Conservation (phyloP, 2,329 filamentous ascomycete genomes). For the Xylaria sp. region DNA sequence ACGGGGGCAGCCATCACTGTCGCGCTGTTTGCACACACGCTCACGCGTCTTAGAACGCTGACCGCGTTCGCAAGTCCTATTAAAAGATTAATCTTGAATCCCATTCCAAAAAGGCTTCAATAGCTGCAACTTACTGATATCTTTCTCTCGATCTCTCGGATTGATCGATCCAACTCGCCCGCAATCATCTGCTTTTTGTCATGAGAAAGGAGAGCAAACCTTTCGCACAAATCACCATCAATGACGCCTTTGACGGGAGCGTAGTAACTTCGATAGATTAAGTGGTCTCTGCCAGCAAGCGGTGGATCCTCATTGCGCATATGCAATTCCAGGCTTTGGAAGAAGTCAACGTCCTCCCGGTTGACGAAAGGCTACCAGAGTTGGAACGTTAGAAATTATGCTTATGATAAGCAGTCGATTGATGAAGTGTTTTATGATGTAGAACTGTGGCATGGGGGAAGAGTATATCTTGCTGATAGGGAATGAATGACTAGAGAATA, state of each 20-base stretch:
- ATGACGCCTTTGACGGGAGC: conserved; percentile 96
- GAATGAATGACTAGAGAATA: not conserved
- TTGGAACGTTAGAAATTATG: not conserved
- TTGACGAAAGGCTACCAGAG: conserved; percentile 76
- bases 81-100: conserved; percentile 41
- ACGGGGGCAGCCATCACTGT: conserved; percentile 6
- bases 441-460: not conserved
- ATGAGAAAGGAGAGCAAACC: conserved; percentile 82
- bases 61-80: conserved; percentile 68
- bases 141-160: conserved; percentile 95
- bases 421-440: not conserved
- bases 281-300: conserved; percentile 89
- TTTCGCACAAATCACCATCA: conserved; percentile 95
- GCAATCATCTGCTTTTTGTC: conserved; percentile 97
- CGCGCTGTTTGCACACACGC: not conserved
- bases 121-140: conserved; percentile 70
- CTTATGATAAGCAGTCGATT: not conserved
- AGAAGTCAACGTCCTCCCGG: conserved; percentile 96
- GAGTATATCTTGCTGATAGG: not conserved
- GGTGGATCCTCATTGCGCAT: conserved; percentile 88
- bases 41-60: conserved; percentile 60
- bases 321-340: conserved; percentile 91
- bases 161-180: conserved; percentile 87
- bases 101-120: not conserved
- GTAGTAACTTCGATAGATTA: conserved; percentile 96